A percentile compares a stretch with the other conserved stretches of the same genome.
phyloP scores from a whole-genome alignment of 495 filamentous ascomycete species.

The Neurospora sp. region DNA sequence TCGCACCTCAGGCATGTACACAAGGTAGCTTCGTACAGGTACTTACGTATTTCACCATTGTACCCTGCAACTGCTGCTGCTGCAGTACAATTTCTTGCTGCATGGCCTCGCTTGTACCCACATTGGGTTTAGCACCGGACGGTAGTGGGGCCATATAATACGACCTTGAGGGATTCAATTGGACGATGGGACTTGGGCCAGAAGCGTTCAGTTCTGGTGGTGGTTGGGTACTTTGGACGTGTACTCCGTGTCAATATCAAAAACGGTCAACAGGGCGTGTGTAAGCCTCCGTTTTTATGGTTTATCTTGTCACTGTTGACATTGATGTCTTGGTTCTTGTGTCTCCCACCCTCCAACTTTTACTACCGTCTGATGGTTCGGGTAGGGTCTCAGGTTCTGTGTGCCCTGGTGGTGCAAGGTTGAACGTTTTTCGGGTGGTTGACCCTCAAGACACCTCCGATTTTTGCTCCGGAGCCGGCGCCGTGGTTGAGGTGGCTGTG shows the following conservation, averaged over 20 bases:
- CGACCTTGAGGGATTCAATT: not conserved
- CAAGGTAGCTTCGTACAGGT: not conserved
- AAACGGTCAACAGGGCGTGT: not conserved
- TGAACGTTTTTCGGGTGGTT: not conserved
- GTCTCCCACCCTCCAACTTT: not conserved
- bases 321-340: not conserved
- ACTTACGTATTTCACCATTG: not conserved
- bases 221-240: not conserved
- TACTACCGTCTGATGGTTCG: not conserved
- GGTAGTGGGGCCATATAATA: not conserved
- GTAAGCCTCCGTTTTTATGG: not conserved
- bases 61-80: not conserved
- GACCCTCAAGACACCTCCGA: not conserved
- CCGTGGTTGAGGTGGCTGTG: not conserved
- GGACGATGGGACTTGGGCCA: not conserved
- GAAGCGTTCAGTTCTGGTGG: not conserved
- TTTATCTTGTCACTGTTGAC: not conserved
- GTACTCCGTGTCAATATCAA: not conserved
- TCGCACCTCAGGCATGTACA: not conserved
- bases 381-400: not conserved
- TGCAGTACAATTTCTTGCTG: not conserved
- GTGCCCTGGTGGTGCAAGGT: not conserved
- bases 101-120: not conserved
- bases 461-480: not conserved
- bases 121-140: not conserved